Percentiles rank a stretch among this genome's conserved stretches.
Evolutionary conservation across 495 filamentous ascomycete genomes (phyloP).

Genomic region (Penicillium argentinense): DNA sequence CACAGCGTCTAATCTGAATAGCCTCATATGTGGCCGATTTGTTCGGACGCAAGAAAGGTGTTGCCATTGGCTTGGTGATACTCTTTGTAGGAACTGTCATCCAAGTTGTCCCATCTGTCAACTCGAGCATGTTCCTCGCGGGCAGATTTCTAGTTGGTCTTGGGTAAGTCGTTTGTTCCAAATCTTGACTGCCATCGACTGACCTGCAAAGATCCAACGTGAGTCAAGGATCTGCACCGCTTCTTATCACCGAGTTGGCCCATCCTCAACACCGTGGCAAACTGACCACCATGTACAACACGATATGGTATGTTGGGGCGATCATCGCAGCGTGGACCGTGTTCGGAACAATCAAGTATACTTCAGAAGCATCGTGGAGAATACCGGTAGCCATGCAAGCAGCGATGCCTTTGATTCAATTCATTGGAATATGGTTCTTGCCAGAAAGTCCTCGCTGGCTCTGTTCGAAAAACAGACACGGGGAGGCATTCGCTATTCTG

Average conservation of each 20-base stretch:
- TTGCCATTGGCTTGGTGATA: constrained; percentile 10
- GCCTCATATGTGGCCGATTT: constrained; percentile 18
- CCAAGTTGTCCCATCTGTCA: constrained; percentile 13
- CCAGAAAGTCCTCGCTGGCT: constrained; percentile 54
- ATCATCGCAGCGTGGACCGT: constrained; percentile 34
- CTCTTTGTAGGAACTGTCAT: constrained; percentile 20
- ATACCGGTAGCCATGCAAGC: constrained; percentile 26
- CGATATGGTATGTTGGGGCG: constrained; percentile 60
- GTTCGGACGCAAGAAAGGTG: constrained; percentile 11
- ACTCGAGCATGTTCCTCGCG: constrained; percentile 15
- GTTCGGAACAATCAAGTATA: constrained; percentile 26
- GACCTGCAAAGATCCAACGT: constrained; percentile 10
- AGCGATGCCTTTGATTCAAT: constrained; percentile 20
- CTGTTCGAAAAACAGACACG: constrained; percentile 31
- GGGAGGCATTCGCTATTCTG: constrained; percentile 14
- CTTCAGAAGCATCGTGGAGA: constrained; percentile 26
- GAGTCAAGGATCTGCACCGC: constrained; percentile 43
- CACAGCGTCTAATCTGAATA: not conserved
- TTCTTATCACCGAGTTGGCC: constrained; percentile 60
- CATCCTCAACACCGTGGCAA: constrained; percentile 62
- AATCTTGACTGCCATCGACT: not conserved
- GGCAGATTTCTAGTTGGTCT: constrained; percentile 18
- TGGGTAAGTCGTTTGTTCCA: constrained; percentile 3
- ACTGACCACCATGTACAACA: constrained; percentile 62
- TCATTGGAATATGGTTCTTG: constrained; percentile 22